Evolutionary conservation across 2,329 filamentous ascomycete species (phyloP).

Genomic region (Penicillium glabrum): DNA sequence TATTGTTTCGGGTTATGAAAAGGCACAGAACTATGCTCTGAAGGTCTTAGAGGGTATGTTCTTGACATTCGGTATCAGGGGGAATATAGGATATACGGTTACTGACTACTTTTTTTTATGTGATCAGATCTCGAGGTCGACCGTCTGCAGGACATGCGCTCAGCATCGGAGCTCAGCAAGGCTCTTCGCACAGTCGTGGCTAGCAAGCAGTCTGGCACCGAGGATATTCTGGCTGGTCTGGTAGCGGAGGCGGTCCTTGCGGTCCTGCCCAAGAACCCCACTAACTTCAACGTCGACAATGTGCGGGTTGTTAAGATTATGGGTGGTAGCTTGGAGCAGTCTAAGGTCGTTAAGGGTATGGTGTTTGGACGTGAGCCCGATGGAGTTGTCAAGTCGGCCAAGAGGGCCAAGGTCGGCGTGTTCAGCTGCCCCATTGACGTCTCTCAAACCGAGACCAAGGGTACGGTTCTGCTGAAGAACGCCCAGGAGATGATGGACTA

Average conservation of each 20-base stretch:
- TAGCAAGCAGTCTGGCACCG: slow-evolving; percentile 93
- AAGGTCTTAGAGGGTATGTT: slow-evolving; percentile 71
- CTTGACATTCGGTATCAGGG: slow-evolving; percentile 1
- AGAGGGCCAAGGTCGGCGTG: slow-evolving; percentile 92
- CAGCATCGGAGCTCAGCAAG: slow-evolving; percentile 84
- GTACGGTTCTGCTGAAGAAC: slow-evolving; percentile 93
- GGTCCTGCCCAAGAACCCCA: slow-evolving; percentile 91
- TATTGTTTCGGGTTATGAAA: slow-evolving; percentile 93
- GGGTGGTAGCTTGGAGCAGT: slow-evolving; percentile 93
- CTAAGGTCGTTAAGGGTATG: slow-evolving; percentile 94
- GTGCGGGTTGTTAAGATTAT: slow-evolving; percentile 99
- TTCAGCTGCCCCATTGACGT: slow-evolving; percentile 95
- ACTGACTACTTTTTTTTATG: slow-evolving; percentile 7
- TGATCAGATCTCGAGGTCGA: slow-evolving; percentile 76
- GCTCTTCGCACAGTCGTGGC: slow-evolving; percentile 93
- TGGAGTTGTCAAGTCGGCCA: slow-evolving; percentile 84
- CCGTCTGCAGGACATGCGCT: slow-evolving; percentile 80
- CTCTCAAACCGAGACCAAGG: slow-evolving; percentile 97
- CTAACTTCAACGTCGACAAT: slow-evolving; percentile 98
- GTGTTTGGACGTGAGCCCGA: slow-evolving; percentile 97
- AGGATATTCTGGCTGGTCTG: slow-evolving; percentile 81
- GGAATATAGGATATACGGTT: slow-evolving; percentile 2
- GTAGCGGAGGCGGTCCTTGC: slow-evolving; percentile 82
- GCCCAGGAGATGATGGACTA: slow-evolving; percentile 99
- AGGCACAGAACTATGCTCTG: slow-evolving; percentile 84